Conservation (phyloP, 2,329 filamentous ascomycete species). For the Metarhizium robertsii region DNA sequence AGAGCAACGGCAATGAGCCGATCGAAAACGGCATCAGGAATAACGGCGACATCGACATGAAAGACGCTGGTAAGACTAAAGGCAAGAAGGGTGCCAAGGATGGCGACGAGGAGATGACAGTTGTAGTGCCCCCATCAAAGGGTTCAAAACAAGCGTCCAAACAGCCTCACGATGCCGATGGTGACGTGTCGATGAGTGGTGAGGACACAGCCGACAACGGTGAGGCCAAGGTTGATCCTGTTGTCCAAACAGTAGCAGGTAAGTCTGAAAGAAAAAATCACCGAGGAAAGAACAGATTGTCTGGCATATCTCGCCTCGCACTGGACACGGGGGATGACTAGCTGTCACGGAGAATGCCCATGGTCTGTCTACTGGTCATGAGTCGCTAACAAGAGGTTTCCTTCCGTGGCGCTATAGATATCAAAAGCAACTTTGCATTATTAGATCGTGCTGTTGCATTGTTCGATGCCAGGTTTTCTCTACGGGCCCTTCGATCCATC, state of each 20-base stretch:
- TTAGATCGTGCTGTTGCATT: slow-evolving; percentile 85
- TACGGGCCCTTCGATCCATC: slow-evolving; percentile 88
- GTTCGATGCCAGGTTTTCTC: slow-evolving; percentile 91
- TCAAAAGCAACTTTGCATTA: slow-evolving; percentile 87
- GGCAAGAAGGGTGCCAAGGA: slow-evolving; percentile 56
- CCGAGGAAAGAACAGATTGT: not conserved
- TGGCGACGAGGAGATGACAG: slow-evolving; percentile 71
- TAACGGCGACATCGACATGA: slow-evolving; percentile 59
- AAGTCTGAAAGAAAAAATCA: slow-evolving; percentile 14
- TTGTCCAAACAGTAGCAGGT: slow-evolving; percentile 52
- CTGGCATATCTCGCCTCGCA: not conserved
- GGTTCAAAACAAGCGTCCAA: slow-evolving; percentile 47
- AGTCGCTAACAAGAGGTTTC: slow-evolving; percentile 9
- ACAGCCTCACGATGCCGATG: slow-evolving; percentile 51
- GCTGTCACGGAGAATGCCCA: not conserved
- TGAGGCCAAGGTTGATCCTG: slow-evolving; percentile 50
- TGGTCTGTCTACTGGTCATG: not conserved
- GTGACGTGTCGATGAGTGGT: slow-evolving; percentile 63
- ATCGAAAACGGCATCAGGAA: slow-evolving; percentile 58
- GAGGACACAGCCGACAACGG: slow-evolving; percentile 43
- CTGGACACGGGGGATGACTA: not conserved
- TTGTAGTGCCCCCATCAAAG: slow-evolving; percentile 69
- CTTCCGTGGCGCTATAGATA: slow-evolving; percentile 50
- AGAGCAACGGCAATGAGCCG: slow-evolving; percentile 62
- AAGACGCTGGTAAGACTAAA: slow-evolving; percentile 57